Evolutionary conservation across 345 rosid genomes (phyloP).

Genomic region (Psidium guajava): DNA sequence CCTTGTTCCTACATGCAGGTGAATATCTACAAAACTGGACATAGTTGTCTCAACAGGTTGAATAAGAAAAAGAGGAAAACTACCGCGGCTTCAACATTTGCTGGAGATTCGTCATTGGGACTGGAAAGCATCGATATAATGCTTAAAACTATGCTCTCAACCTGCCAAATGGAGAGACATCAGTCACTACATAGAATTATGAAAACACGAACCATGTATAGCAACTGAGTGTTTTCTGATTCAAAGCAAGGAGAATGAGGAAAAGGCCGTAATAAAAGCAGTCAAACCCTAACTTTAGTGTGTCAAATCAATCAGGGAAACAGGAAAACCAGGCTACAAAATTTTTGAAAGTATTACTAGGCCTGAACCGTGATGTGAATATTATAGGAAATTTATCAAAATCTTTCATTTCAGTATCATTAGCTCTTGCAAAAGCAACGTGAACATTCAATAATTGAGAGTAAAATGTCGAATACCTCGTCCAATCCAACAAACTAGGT

Average conservation of each 20-base stretch:
- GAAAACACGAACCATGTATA: neutral
- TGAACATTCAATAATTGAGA: neutral
- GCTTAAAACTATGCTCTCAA: constrained; percentile 82
- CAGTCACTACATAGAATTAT: neutral
- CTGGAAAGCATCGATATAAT: constrained; percentile 83
- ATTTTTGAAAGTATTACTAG: neutral
- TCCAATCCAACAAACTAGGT: neutral
- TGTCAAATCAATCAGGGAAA: neutral
- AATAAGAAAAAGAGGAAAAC: constrained; percentile 5
- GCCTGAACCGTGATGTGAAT: neutral
- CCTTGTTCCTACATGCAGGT: neutral
- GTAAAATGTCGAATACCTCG: neutral
- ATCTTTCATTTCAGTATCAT: neutral
- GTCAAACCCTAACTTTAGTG: neutral
- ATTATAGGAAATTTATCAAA: neutral
- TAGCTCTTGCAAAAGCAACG: neutral
- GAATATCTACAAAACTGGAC: neutral
- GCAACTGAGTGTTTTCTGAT: neutral
- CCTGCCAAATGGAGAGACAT: constrained; percentile 24
- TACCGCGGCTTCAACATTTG: constrained; percentile 90
- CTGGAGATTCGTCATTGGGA: constrained; percentile 91
- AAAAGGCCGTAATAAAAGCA: neutral
- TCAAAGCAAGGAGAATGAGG: neutral
- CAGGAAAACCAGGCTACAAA: neutral
- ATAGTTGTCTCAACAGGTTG: neutral